Percentiles rank a stretch among this genome's conserved stretches.
Conservation (phyloP, 2,329 filamentous ascomycete species). For the Pseudogymnoascus sp. region DNA sequence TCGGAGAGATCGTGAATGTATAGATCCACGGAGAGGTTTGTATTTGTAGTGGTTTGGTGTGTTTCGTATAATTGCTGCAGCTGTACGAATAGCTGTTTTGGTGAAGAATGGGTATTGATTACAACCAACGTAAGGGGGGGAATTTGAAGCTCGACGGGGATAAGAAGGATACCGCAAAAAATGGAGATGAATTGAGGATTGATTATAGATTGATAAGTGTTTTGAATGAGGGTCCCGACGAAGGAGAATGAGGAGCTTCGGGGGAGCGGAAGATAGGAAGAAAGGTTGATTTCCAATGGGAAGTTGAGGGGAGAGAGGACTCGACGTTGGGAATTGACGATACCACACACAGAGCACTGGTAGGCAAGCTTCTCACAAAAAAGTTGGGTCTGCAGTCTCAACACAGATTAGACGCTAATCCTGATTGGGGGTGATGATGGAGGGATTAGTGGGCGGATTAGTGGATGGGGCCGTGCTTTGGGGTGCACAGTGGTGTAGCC, state of each 20-base stretch:
- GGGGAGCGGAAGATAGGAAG: background rate
- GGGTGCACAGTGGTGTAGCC: background rate
- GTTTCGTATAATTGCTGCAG: background rate
- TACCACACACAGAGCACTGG: background rate
- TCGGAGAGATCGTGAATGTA: background rate
- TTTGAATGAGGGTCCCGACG: background rate
- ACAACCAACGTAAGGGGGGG: constrained; percentile 7
- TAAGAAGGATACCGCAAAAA: background rate
- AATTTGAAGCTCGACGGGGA: background rate
- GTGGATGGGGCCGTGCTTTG: background rate
- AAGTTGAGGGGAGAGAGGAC: background rate
- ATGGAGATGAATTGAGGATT: background rate
- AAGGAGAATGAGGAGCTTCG: background rate
- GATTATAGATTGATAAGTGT: constrained; percentile 4
- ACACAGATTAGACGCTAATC: constrained; percentile 1
- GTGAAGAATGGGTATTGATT: background rate
- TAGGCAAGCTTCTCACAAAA: constrained; percentile 10
- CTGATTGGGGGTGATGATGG: background rate
- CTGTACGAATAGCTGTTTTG: background rate
- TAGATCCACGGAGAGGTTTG: background rate
- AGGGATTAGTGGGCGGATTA: background rate
- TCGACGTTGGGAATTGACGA: background rate
- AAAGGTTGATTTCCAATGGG: constrained; percentile 2
- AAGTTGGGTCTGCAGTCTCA: constrained; percentile 3
- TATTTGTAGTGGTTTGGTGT: background rate